Evolutionary conservation across 805 yeast species (phyloP), one percentile per base, ranked within the genome.

Genomic region (Pichia exigua): DNA sequence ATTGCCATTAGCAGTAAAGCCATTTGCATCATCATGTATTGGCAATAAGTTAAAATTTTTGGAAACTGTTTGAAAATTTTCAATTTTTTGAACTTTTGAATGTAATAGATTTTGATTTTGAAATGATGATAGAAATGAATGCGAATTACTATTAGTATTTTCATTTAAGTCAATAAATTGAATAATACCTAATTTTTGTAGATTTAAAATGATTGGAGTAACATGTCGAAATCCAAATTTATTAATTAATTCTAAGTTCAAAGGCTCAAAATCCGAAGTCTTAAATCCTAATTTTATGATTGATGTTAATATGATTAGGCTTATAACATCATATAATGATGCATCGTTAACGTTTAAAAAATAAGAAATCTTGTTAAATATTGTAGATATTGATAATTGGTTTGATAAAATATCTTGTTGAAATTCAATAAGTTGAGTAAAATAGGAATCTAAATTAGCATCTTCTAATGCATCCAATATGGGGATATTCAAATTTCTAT

Each of bases 381-480:
- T 30, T 30, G 20, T 8, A 9, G 24, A 12, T 28, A n/a, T 18
- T 60, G 77, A 78, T 27, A 76, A 53, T 17, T 73, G 72, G 47
- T 79, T 78, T 8, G 79, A 77, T 42, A 88, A 68, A 1, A 90
- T 70, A 48, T 85, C 88, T 64, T 88, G 91, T 61, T 86, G 88
- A 40, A 85, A 69, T 50, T 77, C 81, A 18, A 85, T 65, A 52
- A 76, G 73, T 12, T 69, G 66, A 52, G 77, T 78, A 60, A 78
- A 71, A 48, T 65, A 64, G 38, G 57, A 63, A 17, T 45, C 24
- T 39, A 38, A 43, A n/a, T 28, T 32, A 7, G 24, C 2, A 10
- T 20, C 26, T 20, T 32, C 18, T 7, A 27, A 9, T 27, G 45
- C 39, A 20, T 51, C 58, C 11, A 60, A 43, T 24, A 56, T 58